These are phyloP conservation scores for Jacaranda copaia DNA, from an alignment of 257 asterid genomes.

Conservation along the genomic window DNA sequence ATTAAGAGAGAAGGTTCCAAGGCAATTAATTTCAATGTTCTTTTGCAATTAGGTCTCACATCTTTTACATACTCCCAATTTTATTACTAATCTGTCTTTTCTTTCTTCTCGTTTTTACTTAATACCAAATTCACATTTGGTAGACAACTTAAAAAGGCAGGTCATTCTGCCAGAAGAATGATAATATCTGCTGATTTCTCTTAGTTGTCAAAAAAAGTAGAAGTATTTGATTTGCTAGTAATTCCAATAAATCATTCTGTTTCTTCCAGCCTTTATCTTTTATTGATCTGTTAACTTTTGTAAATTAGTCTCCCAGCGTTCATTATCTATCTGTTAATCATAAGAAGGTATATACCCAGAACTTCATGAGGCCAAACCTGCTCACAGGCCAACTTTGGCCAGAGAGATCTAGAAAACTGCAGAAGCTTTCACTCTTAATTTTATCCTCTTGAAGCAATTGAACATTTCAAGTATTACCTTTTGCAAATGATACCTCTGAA, in stretches of 20 bases:
- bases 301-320: constrained; percentile 19
- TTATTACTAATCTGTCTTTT: no score
- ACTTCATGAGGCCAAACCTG: background rate
- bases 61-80: background rate
- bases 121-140: no score
- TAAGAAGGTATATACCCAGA: background rate
- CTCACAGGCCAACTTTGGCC: background rate
- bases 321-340: background rate
- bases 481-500: constrained; percentile 33
- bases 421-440: constrained; percentile 5
- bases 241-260: background rate
- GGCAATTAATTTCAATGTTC: background rate
- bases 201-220: background rate
- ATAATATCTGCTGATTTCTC: background rate
- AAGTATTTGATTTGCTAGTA: constrained; percentile 23
- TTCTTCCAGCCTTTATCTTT: background rate
- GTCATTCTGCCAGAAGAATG: constrained; percentile 11
- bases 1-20: no score
- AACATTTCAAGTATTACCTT: background rate
- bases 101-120: no score
- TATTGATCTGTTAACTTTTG: background rate
- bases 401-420: background rate
- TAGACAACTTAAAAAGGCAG: background rate
- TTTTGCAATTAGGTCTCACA: constrained; percentile 2
- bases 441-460: constrained; percentile 8